Evolutionary conservation across 805 yeast genomes (phyloP), one percentile per base, ranked within the genome.

Genomic region (Candida andamanensis): DNA sequence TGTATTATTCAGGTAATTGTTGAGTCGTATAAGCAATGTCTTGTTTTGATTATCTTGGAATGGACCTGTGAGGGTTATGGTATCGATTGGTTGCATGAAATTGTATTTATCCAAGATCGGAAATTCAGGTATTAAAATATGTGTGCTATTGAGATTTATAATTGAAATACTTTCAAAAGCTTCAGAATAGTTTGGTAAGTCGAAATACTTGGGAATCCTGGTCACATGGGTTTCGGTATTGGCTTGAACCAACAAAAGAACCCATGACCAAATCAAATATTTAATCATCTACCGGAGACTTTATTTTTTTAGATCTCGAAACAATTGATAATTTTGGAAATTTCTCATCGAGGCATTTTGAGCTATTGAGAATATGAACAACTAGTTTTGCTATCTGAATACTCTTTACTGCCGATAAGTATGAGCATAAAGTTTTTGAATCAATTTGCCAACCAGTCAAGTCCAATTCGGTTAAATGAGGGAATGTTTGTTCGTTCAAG

Each of bases 181-280:
- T 19, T 11, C 22, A 9, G 36, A 36, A 28, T 39, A 42, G 13
- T 47, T 30, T 4, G 63, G 61, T 9, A 62, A 49, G 25, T 58
- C 49, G 41, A 51, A 65, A 42, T 62, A 56, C 20, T 57, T 49
- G 0, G 70, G 70, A 0, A 63, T 40, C 21, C 36, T 32, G 18
- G 62, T 27, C 12, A 58, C 30, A 17, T 49, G 43, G 2, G 66
- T 52, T 37, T 65, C 72, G 1, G 72, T 65, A 31, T 65, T 65
- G 18, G 64, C 68, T 23, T 33, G 19, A 5, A 35, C 26, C 16
- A 6, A 11, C 15, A 14, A 25, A 6, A 15, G 11, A 24, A 13
- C 26, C 26, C 26, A 27, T 17, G 19, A n/a, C n/a, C 17, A 27
- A 18, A n/a, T n/a, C n/a, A n/a, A n/a, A n/a, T n/a, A n/a, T n/a